Percentiles rank a stretch among this genome's conserved stretches.
Conservation (phyloP, 2,329 filamentous ascomycete species). For the Exophiala lecanii-corni region DNA sequence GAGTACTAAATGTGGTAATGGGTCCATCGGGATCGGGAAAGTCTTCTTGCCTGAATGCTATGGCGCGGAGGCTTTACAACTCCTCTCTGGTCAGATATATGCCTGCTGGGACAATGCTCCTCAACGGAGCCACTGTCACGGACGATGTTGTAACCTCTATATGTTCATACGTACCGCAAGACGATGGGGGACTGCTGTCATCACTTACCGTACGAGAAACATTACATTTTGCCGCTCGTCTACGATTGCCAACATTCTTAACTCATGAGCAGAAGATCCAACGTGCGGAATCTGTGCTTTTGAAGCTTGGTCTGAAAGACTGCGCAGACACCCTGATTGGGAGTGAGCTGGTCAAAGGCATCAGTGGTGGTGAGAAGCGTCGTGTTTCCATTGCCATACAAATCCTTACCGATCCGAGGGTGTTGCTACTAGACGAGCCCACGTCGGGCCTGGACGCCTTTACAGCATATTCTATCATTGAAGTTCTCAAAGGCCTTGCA, state of each 20-base stretch:
- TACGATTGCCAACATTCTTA: conserved; percentile 53
- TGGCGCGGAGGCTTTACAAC: conserved; percentile 63
- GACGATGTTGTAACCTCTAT: conserved; percentile 59
- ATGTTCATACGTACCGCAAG: conserved; percentile 77
- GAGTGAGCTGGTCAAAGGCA: conserved; percentile 75
- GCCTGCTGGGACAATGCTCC: conserved; percentile 58
- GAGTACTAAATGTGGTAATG: conserved; percentile 71
- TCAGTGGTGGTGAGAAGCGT: conserved; percentile 81
- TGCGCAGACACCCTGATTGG: conserved; percentile 71
- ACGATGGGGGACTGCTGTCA: conserved; percentile 74
- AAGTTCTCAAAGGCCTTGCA: conserved; percentile 63
- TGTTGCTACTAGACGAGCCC: conserved; percentile 78
- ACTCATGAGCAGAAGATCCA: conserved; percentile 55
- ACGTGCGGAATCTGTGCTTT: conserved; percentile 64
- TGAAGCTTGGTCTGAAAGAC: conserved; percentile 65
- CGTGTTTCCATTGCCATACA: conserved; percentile 75
- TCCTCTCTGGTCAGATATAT: conserved; percentile 59
- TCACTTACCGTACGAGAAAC: conserved; percentile 78
- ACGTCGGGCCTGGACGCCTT: conserved; percentile 79
- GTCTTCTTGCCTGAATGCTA: conserved; percentile 67
- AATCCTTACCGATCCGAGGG: conserved; percentile 73
- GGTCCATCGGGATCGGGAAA: conserved; percentile 74
- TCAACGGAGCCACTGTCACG: conserved; percentile 66
- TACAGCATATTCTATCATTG: conserved; percentile 70
- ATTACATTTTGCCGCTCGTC: conserved; percentile 68